Evolutionary conservation across 805 yeast genomes (phyloP), one percentile per base, ranked within the genome.

Genomic region (Sugiyamaella chiloensis): DNA sequence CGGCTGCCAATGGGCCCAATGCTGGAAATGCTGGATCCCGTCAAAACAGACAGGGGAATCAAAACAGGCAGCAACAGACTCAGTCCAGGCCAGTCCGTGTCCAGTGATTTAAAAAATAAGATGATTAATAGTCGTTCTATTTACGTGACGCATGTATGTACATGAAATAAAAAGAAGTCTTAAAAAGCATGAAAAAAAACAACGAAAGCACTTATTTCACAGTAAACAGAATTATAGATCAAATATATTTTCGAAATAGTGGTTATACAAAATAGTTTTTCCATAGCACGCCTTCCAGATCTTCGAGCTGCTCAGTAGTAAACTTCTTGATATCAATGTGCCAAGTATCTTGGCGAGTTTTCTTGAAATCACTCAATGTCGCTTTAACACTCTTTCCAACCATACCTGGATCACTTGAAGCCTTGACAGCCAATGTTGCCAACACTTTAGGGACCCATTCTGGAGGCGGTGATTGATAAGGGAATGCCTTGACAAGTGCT

Each of bases 281-380:
- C 86, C 96, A 85, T 23, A 90, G 67, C 3, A 91, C 96, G 35
- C 99, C 99, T 64, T 91, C 99, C 39, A 91, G 69, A 62, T 88
- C 96, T 60, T 88, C 93, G 43, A 89, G 71, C 65, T 91, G 95
- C 3, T 83, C 87, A 42, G 75, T 79, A 6, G 81, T 79, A 63
- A 91, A 93, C 11, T 76, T 79, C 55, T 73, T 73, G 51, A 85
- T 76, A 62, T 91, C 99, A 50, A 88, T 78, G 59, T 87, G 95
- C 99, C 99, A 91, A 0, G 97, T 88, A 59, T 91, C 99, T 50
- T 90, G 95, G 55, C 98, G 78, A 4, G 87, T 80, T 69, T 89
- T 89, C 64, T 90, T 91, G 69, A 93, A 93, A 53, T 80, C 83
- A 53, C 95, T 83, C 43, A 91, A 72, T 1, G 79, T 76, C 26